Conservation (phyloP, 2,329 filamentous ascomycete species). For the Xylariaceae sp. region DNA sequence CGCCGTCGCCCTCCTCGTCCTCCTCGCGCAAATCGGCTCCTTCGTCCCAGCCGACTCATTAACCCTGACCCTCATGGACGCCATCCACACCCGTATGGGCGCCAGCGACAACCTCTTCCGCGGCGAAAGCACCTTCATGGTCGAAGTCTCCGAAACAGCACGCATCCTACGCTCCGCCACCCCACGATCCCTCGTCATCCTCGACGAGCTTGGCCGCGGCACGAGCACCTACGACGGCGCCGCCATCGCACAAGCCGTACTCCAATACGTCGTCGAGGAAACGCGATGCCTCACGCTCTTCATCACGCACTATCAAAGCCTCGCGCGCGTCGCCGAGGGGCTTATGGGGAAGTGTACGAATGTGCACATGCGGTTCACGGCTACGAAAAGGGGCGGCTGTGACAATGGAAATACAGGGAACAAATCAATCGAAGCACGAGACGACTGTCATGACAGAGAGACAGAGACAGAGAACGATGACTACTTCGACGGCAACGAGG, state of each 20-base stretch:
- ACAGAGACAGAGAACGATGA: slow-evolving; percentile 30
- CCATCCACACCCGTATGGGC: slow-evolving; percentile 92
- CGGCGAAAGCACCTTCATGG: slow-evolving; percentile 96
- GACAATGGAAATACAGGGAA: background rate
- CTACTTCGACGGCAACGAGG: slow-evolving; percentile 53
- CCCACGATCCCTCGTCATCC: slow-evolving; percentile 75
- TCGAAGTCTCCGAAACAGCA: slow-evolving; percentile 88
- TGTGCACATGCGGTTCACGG: slow-evolving; percentile 87
- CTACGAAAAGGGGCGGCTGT: slow-evolving; percentile 25
- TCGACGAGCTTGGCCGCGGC: slow-evolving; percentile 90
- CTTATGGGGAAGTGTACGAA: slow-evolving; percentile 68
- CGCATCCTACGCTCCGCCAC: slow-evolving; percentile 88
- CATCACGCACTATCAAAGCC: slow-evolving; percentile 94
- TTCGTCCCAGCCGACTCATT: slow-evolving; percentile 81
- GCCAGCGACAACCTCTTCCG: slow-evolving; percentile 94
- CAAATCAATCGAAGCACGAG: background rate
- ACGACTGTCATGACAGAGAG: slow-evolving; percentile 27
- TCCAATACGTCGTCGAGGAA: slow-evolving; percentile 75
- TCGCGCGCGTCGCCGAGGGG: slow-evolving; percentile 64
- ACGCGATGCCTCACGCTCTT: slow-evolving; percentile 79
- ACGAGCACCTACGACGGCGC: slow-evolving; percentile 95
- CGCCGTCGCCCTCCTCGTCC: slow-evolving; percentile 81
- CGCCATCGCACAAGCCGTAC: slow-evolving; percentile 87
- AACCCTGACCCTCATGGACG: slow-evolving; percentile 75
- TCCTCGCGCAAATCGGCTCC: slow-evolving; percentile 91